Conservation (phyloP, 108 stramenopile genomes). For the Cyclotella baltica region DNA sequence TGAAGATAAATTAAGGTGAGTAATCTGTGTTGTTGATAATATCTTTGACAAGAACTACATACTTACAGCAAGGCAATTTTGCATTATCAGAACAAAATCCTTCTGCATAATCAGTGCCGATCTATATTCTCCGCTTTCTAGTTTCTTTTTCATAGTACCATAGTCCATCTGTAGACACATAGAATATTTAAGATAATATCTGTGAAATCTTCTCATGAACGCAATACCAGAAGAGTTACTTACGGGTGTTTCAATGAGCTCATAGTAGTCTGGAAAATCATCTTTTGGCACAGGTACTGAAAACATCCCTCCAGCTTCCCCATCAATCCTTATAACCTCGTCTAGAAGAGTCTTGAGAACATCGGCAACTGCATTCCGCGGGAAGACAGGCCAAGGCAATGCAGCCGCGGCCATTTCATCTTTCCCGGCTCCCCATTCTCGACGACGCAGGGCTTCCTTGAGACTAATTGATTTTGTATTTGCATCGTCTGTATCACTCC, state of each 20-base stretch:
- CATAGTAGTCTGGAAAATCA: constrained; percentile 91
- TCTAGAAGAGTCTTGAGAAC: constrained; percentile 78
- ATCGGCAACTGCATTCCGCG: constrained; percentile 63
- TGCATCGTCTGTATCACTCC: constrained; percentile 73
- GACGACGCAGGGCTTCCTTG: constrained; percentile 81
- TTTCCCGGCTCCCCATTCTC: constrained; percentile 82
- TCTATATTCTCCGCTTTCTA: constrained; percentile 84
- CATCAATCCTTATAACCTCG: constrained; percentile 77
- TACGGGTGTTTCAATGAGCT: constrained; percentile 73
- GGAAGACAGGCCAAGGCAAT: constrained; percentile 86
- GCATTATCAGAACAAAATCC: constrained; percentile 83
- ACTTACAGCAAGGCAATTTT: constrained; percentile 67
- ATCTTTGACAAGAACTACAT: background rate
- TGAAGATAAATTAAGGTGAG: constrained; percentile 12
- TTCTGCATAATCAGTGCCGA: constrained; percentile 90
- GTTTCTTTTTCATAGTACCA: constrained; percentile 84
- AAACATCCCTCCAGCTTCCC: constrained; percentile 74
- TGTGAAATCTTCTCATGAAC: too few species aligned
- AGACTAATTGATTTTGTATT: constrained; percentile 71
- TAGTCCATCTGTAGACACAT: constrained; percentile 75
- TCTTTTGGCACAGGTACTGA: constrained; percentile 82
- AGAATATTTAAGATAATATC: too few species aligned
- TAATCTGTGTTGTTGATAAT: background rate
- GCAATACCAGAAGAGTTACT: background rate
- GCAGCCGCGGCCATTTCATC: constrained; percentile 81